Evolutionary conservation across 441 rosid genomes (phyloP).

Genomic region (Gossypium gossypioides): DNA sequence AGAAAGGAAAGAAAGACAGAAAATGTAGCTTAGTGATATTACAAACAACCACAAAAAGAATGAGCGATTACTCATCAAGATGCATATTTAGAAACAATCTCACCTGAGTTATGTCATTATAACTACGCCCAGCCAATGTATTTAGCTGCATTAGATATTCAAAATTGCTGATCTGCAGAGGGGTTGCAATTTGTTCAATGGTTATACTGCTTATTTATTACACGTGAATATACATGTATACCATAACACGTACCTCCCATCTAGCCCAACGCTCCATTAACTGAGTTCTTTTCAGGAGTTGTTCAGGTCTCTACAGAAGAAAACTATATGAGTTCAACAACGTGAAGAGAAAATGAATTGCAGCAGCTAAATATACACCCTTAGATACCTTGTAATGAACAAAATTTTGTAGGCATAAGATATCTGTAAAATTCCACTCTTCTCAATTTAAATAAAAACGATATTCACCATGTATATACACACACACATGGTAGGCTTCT

Average conservation of each 20-base stretch:
- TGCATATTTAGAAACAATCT: constrained; percentile 4
- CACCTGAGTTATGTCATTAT: constrained; percentile 99
- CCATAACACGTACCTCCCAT: constrained; percentile 70
- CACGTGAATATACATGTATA: not conserved
- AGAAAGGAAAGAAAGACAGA: not conserved
- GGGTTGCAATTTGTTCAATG: constrained; percentile 13
- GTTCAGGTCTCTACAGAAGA: constrained; percentile 81
- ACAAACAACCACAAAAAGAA: constrained; percentile 4
- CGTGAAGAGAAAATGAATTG: not conserved
- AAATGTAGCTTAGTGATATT: constrained; percentile 12
- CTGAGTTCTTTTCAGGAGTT: constrained; percentile 89
- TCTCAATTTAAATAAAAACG: not conserved
- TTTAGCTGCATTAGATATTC: constrained; percentile 97
- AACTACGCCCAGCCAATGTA: constrained; percentile 97
- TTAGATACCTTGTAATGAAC: not conserved
- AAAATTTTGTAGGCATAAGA: not conserved
- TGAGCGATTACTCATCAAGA: not conserved
- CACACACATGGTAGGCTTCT: not conserved
- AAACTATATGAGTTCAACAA: constrained; percentile 8
- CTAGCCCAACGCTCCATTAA: constrained; percentile 99
- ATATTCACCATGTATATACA: not conserved
- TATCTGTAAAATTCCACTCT: not conserved
- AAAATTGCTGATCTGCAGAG: constrained; percentile 95
- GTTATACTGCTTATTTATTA: not conserved
- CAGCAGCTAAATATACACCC: not conserved